phyloP scores from a whole-genome alignment of 192 early-diverging fungal species.

The Backusella tuberculispora region DNA sequence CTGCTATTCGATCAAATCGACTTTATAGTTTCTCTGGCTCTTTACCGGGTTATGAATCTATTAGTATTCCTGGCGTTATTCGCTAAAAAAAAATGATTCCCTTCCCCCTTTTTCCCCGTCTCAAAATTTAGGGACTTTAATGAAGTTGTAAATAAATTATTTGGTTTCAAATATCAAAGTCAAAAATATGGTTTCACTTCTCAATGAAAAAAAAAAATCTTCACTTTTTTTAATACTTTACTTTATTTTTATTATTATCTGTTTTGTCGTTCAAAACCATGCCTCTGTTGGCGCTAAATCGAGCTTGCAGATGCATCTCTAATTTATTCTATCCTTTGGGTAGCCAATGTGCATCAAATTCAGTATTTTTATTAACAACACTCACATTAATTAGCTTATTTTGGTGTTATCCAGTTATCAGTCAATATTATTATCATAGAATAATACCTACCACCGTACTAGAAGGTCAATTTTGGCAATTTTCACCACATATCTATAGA shows the following conservation, averaged over 20 bases:
- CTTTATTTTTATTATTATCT: background rate
- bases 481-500: constrained; percentile 15
- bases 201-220: constrained; percentile 6
- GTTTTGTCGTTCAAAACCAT: background rate
- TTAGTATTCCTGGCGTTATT: constrained; percentile 29
- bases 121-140: background rate
- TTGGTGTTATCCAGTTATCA: constrained; percentile 9
- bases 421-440: constrained; percentile 1
- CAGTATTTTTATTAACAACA: background rate
- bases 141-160: constrained; percentile 12
- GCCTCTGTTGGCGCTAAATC: constrained; percentile 14
- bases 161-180: constrained; percentile 10
- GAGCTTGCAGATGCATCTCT: background rate
- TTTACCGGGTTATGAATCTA: constrained; percentile 38
- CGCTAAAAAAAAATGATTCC: background rate
- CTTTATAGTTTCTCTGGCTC: constrained; percentile 28
- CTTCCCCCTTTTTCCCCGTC: background rate
- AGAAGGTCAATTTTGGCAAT: constrained; percentile 27
- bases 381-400: background rate
- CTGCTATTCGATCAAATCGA: constrained; percentile 32
- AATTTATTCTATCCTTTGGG: constrained; percentile 21
- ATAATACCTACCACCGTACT: background rate
- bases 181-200: constrained; percentile 13
- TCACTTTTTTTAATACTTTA: constrained; percentile 3
- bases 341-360: constrained; percentile 6